Conservation (phyloP, 495 filamentous ascomycete genomes). For the Penicillium alfredii region DNA sequence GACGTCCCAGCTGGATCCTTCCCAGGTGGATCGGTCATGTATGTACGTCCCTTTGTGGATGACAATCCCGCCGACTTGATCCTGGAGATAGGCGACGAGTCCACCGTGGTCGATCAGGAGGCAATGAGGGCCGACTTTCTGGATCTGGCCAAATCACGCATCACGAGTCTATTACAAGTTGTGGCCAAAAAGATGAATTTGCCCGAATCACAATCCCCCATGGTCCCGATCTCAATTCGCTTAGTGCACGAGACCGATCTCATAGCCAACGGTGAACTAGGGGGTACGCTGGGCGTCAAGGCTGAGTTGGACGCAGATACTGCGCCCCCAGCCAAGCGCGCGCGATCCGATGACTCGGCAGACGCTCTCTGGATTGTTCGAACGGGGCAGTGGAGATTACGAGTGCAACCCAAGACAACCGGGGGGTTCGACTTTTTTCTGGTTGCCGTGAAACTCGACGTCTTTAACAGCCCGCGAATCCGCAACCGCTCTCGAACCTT, state of each 20-base stretch:
- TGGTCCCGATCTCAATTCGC: slow-evolving; percentile 35
- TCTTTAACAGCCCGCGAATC: slow-evolving; percentile 57
- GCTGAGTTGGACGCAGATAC: slow-evolving; percentile 4
- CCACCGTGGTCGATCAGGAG: slow-evolving; percentile 54
- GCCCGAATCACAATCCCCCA: slow-evolving; percentile 25
- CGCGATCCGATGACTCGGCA: slow-evolving; percentile 28
- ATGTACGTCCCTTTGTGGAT: slow-evolving; percentile 78
- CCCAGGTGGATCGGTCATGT: slow-evolving; percentile 60
- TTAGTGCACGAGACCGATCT: slow-evolving; percentile 65
- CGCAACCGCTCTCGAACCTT: slow-evolving; percentile 68
- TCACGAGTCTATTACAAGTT: slow-evolving; percentile 70
- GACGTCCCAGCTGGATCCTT: slow-evolving; percentile 36
- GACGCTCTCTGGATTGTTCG: slow-evolving; percentile 60
- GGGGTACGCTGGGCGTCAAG: slow-evolving; percentile 4
- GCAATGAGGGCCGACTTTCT: slow-evolving; percentile 63
- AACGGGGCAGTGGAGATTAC: slow-evolving; percentile 75
- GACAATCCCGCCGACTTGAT: slow-evolving; percentile 67
- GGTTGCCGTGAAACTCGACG: slow-evolving; percentile 75
- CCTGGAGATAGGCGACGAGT: slow-evolving; percentile 69
- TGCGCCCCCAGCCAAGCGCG: slow-evolving; percentile 44
- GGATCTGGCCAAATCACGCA: slow-evolving; percentile 57
- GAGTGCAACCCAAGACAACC: slow-evolving; percentile 47
- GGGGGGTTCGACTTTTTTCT: slow-evolving; percentile 54
- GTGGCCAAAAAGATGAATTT: slow-evolving; percentile 75
- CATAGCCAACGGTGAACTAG: slow-evolving; percentile 56